A percentile compares a stretch with the other conserved stretches of the same genome.
phyloP scores from a whole-genome alignment of 192 early-diverging fungal genomes.

The Helicostylum pulchrum region DNA sequence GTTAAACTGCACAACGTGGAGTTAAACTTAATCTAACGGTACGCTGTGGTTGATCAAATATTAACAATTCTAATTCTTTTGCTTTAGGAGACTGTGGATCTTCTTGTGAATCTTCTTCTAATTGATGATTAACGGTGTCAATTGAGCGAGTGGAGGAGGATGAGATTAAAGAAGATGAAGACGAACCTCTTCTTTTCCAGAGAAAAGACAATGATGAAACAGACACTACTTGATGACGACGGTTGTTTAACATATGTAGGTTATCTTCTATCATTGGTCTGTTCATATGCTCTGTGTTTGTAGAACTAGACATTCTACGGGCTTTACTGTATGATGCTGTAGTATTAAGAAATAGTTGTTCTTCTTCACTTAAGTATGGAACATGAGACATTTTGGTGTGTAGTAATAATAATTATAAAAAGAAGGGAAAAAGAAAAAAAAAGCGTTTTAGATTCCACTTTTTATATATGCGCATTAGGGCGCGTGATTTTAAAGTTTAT shows the following conservation, averaged over 20 bases:
- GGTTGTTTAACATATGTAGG: background rate
- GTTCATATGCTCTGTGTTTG: background rate
- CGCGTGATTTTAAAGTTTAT: slow-evolving; percentile 6
- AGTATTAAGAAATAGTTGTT: slow-evolving; percentile 9
- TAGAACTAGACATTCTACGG: background rate
- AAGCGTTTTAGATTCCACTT: background rate
- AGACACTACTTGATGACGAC: background rate
- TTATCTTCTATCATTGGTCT: background rate
- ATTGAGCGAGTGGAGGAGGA: background rate
- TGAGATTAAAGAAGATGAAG: background rate
- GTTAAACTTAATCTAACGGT: slow-evolving; percentile 8
- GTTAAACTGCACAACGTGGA: slow-evolving; percentile 10
- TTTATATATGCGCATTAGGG: background rate
- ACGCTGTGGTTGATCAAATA: slow-evolving; percentile 16
- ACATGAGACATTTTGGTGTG: background rate
- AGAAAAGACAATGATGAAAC: background rate
- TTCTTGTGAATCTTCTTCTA: background rate
- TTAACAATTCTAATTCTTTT: slow-evolving; percentile 5
- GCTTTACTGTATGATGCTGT: slow-evolving; percentile 1
- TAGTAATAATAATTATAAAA: background rate
- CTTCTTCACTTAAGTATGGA: slow-evolving; percentile 14
- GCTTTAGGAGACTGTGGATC: background rate
- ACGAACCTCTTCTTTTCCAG: slow-evolving; percentile 10
- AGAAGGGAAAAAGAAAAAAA: background rate
- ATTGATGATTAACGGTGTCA: background rate